Base-by-base conservation (phyloP, 1,284 basidiomycete species). In the Termitomyces sp. region DNA sequence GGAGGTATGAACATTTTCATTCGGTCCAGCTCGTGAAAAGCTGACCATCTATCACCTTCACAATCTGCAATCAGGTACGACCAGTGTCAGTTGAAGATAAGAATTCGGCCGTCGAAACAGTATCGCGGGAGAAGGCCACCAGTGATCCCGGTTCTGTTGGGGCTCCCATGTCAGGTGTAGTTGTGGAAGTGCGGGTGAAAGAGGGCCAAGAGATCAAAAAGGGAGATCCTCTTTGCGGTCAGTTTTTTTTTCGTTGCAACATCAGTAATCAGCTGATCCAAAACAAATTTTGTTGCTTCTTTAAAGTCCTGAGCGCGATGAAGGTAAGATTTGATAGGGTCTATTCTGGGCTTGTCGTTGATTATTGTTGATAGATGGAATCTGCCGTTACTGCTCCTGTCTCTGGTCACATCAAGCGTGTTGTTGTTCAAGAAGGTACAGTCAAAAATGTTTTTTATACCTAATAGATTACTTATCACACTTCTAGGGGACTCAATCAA, bases 161-260 rank as follows among this genome's bases (percentile, higher is more conserved):
- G 57, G 92, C 93, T 43, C 91, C 93, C 1, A 95, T 96, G 92
- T 92, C 93, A 53, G 96, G 96, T 75, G 96, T 99, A 47, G 93
- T 99, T 48, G 90, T 99, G 24, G 97, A 99, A 71, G 93, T 99
- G 48, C 81, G 96, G 61, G 95, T 97, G 57, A 93, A 97, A 75
- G 95, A 98, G 72, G 94, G 93, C 46, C 89, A 94, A 58, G 87
- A 94, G 66, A 93, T 99, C 72, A 97, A 91, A 86, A 96, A 93
- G 71, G 97, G 97, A 56, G 97, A 99, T 72, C 91, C 93, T 58
- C 74, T 94, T 57, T 90, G 87, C 72, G 84, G 86, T 88, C 67
- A 71, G 85, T 76, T 30, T 35, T 46, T 24, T 31, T 30, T 48
- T 49, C 34, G 26, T 46, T 44, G 46, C 55, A 52, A 59, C 61